phyloP scores from a whole-genome alignment of 1,284 basidiomycete species.

The Trametes pubescens region DNA sequence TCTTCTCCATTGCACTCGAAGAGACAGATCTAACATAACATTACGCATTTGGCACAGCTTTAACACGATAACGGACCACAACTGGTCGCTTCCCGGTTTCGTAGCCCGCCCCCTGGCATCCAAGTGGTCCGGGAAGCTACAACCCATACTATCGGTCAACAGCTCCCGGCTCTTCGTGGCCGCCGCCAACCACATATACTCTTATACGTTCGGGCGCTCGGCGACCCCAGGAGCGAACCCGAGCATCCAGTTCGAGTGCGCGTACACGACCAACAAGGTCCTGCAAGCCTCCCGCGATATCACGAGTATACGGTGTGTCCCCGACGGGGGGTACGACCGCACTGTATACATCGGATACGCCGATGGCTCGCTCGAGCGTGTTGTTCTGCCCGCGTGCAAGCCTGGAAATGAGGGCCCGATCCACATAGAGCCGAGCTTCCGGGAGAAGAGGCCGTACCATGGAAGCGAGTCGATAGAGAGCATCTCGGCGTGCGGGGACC shows the following conservation, averaged over 20 bases:
- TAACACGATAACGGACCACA: constrained; percentile 58
- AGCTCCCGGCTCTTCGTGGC: constrained; percentile 66
- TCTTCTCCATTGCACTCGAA: not conserved
- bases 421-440: constrained; percentile 29
- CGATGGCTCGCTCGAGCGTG: constrained; percentile 63
- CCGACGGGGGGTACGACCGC: constrained; percentile 56
- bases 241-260: constrained; percentile 57
- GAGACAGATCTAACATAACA: not conserved
- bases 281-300: constrained; percentile 57
- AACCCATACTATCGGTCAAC: constrained; percentile 67
- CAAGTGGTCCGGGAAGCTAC: constrained; percentile 66
- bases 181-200: constrained; percentile 65
- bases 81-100: constrained; percentile 63
- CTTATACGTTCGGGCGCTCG: constrained; percentile 59
- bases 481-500: constrained; percentile 54
- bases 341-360: constrained; percentile 68
- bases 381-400: constrained; percentile 47
- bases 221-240: constrained; percentile 46
- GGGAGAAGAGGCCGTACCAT: constrained; percentile 44
- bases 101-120: constrained; percentile 73
- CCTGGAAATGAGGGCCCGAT: constrained; percentile 31
- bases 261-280: constrained; percentile 50
- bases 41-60: constrained; percentile 46
- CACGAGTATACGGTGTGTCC: constrained; percentile 56
- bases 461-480: constrained; percentile 60